A percentile compares a stretch with the other conserved stretches of the same genome.
These are phyloP conservation scores for Secale cereale DNA, from an alignment of 176 grass and related monocot species.

Conservation along the genomic window DNA sequence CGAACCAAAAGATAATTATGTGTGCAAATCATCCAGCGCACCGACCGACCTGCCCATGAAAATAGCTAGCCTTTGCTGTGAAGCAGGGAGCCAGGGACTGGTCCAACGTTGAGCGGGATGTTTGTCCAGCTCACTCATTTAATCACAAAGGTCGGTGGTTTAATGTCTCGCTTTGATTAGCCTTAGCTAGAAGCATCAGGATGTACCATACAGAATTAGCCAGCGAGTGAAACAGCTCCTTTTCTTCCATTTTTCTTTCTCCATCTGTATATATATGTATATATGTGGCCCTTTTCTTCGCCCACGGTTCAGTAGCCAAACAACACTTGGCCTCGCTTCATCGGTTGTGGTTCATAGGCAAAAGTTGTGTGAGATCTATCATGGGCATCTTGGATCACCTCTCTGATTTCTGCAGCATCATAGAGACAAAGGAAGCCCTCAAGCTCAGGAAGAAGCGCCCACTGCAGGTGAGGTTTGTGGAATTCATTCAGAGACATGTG, in stretches of 20 bases:
- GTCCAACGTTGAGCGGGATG: constrained; percentile 22
- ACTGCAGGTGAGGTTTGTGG: constrained; percentile 52
- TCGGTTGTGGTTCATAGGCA: neutral
- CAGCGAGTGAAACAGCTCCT: neutral
- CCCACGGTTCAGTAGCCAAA: neutral
- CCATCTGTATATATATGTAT: constrained; percentile 11
- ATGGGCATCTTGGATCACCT: constrained; percentile 77
- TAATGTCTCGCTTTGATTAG: neutral
- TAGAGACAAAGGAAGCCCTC: constrained; percentile 57
- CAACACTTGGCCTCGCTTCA: neutral
- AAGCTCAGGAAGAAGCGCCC: constrained; percentile 67
- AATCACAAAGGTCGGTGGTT: constrained; percentile 21
- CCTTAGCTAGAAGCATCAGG: constrained; percentile 3
- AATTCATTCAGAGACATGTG: neutral
- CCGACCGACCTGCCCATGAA: constrained; percentile 27
- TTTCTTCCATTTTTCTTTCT: neutral
- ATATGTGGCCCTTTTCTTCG: neutral
- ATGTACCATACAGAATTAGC: constrained; percentile 27
- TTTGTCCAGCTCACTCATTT: constrained; percentile 15
- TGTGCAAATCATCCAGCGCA: neutral
- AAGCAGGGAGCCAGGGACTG: constrained; percentile 12
- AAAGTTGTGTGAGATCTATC: neutral
- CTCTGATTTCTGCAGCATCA: constrained; percentile 57
- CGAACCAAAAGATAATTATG: neutral
- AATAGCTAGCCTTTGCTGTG: neutral